These are phyloP conservation scores for Saccharomyces hybrid DNA, from an alignment of 1,139 yeast genomes.

Conservation along the genomic window DNA sequence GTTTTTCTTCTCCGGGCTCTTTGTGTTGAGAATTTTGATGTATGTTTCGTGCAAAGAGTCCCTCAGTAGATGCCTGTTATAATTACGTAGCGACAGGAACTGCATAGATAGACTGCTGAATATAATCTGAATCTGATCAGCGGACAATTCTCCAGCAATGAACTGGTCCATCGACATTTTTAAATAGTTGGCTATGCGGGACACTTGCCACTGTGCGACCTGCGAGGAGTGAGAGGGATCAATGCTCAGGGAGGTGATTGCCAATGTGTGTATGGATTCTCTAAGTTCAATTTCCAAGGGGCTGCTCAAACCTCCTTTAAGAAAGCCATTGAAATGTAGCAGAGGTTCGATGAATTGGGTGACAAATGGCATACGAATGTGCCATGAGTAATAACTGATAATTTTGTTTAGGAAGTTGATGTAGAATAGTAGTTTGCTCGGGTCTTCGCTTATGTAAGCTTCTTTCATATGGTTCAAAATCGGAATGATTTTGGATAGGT, in stretches of 20 bases:
- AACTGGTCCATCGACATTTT: slow-evolving; percentile 15
- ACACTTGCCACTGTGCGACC: slow-evolving; percentile 17
- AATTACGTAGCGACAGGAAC: slow-evolving; percentile 8
- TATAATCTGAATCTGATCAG: slow-evolving; percentile 17
- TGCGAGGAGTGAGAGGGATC: neutral
- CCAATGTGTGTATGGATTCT: slow-evolving; percentile 23
- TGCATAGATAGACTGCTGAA: slow-evolving; percentile 13
- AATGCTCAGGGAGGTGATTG: slow-evolving; percentile 12
- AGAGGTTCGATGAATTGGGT: slow-evolving; percentile 13
- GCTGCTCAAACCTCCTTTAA: slow-evolving; percentile 8
- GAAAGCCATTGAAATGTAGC: neutral
- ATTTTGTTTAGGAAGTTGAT: slow-evolving; percentile 19
- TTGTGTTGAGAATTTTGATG: slow-evolving; percentile 12
- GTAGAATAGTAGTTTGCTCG: slow-evolving; percentile 20
- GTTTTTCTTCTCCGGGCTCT: slow-evolving; percentile 6
- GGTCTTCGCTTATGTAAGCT: slow-evolving; percentile 15
- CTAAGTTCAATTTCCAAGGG: slow-evolving; percentile 12
- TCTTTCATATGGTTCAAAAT: slow-evolving; percentile 8
- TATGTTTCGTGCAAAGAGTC: slow-evolving; percentile 20
- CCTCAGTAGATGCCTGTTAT: slow-evolving; percentile 15
- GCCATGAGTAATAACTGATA: neutral
- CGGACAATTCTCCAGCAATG: slow-evolving; percentile 10
- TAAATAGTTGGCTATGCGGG: slow-evolving; percentile 13
- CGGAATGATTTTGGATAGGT: neutral
- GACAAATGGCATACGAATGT: slow-evolving; percentile 6